phyloP scores from a whole-genome alignment of 805 yeast species.

The Yarrowia porcina region DNA sequence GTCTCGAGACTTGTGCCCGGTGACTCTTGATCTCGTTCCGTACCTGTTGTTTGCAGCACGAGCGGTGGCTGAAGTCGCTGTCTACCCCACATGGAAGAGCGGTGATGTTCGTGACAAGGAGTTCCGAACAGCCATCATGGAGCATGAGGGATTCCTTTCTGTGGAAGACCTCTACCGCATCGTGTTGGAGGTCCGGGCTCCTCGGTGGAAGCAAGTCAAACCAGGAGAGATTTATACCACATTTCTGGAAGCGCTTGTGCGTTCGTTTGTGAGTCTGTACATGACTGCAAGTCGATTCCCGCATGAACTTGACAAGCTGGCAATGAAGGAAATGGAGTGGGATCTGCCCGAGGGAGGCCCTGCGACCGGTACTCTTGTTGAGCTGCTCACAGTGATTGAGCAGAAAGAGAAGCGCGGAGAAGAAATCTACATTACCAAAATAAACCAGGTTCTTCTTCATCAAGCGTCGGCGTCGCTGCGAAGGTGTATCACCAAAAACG shows the following conservation, averaged over 20 bases:
- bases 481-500: conserved; percentile 4
- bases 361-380: too few species aligned
- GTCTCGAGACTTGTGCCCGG: not conserved
- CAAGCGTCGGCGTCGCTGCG: not conserved
- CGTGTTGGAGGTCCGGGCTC: not conserved
- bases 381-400: not conserved
- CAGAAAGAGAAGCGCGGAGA: not conserved
- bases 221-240: not conserved
- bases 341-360: too few species aligned
- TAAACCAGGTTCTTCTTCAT: not conserved
- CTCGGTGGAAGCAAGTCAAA: not conserved
- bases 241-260: not conserved
- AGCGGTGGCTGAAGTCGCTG: not conserved
- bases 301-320: not conserved
- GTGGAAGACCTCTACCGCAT: conserved; percentile 4
- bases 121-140: not conserved
- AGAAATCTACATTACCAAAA: not conserved
- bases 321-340: too few species aligned
- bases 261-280: conserved; percentile 8
- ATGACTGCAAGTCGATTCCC: conserved; percentile 10
- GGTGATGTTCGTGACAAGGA: not conserved
- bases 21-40: not conserved
- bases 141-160: not conserved
- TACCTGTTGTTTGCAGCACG: not conserved
- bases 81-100: not conserved